These are phyloP conservation scores for Chenopodium formosanum DNA, from an alignment of 148 eudicot genomes.

Conservation along the genomic window DNA sequence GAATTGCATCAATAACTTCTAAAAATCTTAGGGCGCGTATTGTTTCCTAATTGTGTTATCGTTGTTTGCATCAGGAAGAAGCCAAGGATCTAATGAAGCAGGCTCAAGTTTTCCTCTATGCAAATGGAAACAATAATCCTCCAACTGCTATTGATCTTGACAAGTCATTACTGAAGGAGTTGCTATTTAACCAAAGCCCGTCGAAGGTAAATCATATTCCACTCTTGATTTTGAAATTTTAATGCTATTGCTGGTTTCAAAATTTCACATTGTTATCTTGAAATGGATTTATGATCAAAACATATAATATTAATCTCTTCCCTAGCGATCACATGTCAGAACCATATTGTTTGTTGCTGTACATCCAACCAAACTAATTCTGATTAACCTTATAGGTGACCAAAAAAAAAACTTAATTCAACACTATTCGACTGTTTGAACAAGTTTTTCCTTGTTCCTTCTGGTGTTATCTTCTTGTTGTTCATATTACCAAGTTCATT, in stretches of 20 bases:
- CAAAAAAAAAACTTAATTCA: too few relatives aligned
- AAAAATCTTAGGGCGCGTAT: not conserved
- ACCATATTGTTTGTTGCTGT: too few relatives aligned
- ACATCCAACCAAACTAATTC: too few relatives aligned
- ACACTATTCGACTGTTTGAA: too few relatives aligned
- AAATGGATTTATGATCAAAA: too few relatives aligned
- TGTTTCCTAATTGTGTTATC: not conserved
- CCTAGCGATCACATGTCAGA: too few relatives aligned
- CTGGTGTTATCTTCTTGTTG: too few relatives aligned
- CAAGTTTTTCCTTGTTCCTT: too few relatives aligned
- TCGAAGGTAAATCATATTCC: slow-evolving; percentile 55
- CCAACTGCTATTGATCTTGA: slow-evolving; percentile 89
- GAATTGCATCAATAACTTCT: not conserved
- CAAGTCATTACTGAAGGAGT: slow-evolving; percentile 65
- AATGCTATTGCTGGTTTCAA: not conserved
- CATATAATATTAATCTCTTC: too few relatives aligned
- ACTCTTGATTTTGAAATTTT: not conserved
- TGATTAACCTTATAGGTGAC: too few relatives aligned
- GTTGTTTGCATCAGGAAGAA: slow-evolving; percentile 47
- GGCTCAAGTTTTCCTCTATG: slow-evolving; percentile 70
- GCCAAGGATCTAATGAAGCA: slow-evolving; percentile 66
- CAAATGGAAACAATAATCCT: slow-evolving; percentile 67
- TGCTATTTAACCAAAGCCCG: slow-evolving; percentile 92
- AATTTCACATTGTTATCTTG: not conserved
- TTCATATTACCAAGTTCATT: too few relatives aligned